Evolutionary conservation across 768 basidiomycete species (phyloP), one percentile per base, ranked within the genome.

Genomic region (Collybiopsis luxurians): DNA sequence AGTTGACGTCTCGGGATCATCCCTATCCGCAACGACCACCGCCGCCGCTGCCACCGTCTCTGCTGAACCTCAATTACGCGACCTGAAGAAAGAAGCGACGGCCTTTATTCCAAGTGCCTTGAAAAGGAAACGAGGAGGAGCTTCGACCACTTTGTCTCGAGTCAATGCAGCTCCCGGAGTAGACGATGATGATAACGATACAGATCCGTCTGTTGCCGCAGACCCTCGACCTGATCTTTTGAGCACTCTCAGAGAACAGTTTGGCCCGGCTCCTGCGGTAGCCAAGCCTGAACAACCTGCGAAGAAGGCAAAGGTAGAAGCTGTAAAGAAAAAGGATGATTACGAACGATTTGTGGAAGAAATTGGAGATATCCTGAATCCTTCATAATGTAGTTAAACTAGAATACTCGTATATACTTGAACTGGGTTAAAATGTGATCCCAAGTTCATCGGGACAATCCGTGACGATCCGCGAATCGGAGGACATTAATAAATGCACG

Each of bases 81-180:
- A 99, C 71, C 77, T 98, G 59, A 93, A 95, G 75, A 95, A 93
- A 71, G 97, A 99, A 69, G 89, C 90, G 9, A 96, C 93, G 0
- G 85, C 90, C 0, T 98, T 99, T 64, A 84, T 98, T 3, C 97
- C 97, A 3, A 68, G 86, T 1, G 78, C 89, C 2, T 72, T 96
- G 51, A 92, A 92, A 70, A 83, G 91, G 46, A 94, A 89, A 71
- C 87, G 80, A 58, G 61, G 68, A 10, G 71, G 73, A 36, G 68
- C 67, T 19, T 63, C 72, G 12, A 64, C 63, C 24, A 58, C 75
- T 4, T 58, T 73, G 21, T 67, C 76, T 3, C 80, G 74, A 60
- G 65, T 90, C 30, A 83, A 90, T 61, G 85, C 89, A 9, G 89
- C 89, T 1, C 89, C 89, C 1, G 75, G 64, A 15, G 61, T 73